Base-by-base conservation (phyloP, 2,329 filamentous ascomycete genomes). In the Penicillium nordicum region DNA sequence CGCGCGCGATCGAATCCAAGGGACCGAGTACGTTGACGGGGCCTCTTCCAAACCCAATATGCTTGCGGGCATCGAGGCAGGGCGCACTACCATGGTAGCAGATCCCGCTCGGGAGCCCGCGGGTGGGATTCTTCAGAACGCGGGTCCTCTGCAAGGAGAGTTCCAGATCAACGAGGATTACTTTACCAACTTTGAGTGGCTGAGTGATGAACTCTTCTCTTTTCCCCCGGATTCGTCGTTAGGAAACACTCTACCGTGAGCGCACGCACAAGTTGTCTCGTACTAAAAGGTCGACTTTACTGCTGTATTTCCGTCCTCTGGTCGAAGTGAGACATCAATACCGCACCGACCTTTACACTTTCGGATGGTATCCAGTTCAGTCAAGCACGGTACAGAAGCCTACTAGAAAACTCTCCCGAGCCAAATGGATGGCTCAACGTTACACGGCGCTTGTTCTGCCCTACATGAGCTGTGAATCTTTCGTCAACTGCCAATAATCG, bases 141-240 rank as follows among this genome's bases (percentile, higher is more conserved):
- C 21, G 38, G 14, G 57, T 23, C 14, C 62, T 10, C 50, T 57
- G 30, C 64, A 65, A 16, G 64, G 69, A 34, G 55, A 66, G 5
- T 50, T 67, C 18, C 59, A 62, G 12, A 65, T 73, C n/a, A 68
- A 74, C 43, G 73, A 76, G 23, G 67, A 73, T 38, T 74, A 76
- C 46, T 60, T 75, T 4, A 66, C 71, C 0, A 71, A 76, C 50
- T 71, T 76, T 21, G 73, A 75, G 50, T 76, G 73, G 74, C 67
- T 74, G 12, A 63, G 64, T 3, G 69, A 72, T 29, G 70, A 72
- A 47, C 61, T 72, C 6, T 65, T 71, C 38, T 62, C 66, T 1
- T 64, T 67, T 18, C 59, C 59, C 4, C 53, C 62, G 16, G 60
- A 59, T 18, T 71, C 64, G 64, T 53, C 64, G 7, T 56, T 57